Conservation (phyloP, 352 stramenopile species). For the Pythium oligandrum region DNA sequence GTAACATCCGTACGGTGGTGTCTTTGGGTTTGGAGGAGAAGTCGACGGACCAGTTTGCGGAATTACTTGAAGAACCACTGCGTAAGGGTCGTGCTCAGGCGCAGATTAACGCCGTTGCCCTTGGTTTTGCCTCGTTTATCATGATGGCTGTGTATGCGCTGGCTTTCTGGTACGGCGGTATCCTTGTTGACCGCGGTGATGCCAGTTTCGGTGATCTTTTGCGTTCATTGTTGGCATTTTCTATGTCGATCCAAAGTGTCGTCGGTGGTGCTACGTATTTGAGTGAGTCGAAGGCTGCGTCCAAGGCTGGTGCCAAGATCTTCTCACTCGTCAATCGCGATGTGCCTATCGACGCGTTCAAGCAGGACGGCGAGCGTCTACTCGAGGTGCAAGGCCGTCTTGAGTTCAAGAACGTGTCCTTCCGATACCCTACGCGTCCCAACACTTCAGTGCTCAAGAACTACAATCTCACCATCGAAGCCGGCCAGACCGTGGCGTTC, state of each 20-base stretch:
- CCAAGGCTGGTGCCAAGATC: slow-evolving; percentile 12
- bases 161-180: slow-evolving; percentile 45
- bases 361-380: slow-evolving; percentile 2
- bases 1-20: slow-evolving; percentile 28
- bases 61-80: slow-evolving; percentile 15
- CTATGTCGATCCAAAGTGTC: slow-evolving; percentile 25
- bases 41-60: slow-evolving; percentile 10
- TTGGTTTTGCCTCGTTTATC: slow-evolving; percentile 62
- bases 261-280: slow-evolving; percentile 8
- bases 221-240: slow-evolving; percentile 30
- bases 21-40: slow-evolving; percentile 21
- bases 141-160: slow-evolving; percentile 29
- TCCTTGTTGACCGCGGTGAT: slow-evolving; percentile 20
- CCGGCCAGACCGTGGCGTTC: slow-evolving; percentile 13
- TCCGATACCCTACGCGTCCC: slow-evolving; percentile 11
- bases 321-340: slow-evolving; percentile 8
- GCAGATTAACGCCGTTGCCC: slow-evolving; percentile 24
- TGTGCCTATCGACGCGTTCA: slow-evolving; percentile 12
- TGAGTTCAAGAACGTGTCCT: slow-evolving; percentile 9
- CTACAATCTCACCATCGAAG: slow-evolving; percentile 14
- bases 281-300: slow-evolving; percentile 4
- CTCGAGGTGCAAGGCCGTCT: slow-evolving; percentile 2
- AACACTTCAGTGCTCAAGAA: slow-evolving; percentile 9
- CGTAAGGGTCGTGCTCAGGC: slow-evolving; percentile 13
- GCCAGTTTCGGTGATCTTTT: slow-evolving; percentile 31